Base-by-base conservation (phyloP, 192 early-diverging fungal genomes). In the Pilaira anomala region DNA sequence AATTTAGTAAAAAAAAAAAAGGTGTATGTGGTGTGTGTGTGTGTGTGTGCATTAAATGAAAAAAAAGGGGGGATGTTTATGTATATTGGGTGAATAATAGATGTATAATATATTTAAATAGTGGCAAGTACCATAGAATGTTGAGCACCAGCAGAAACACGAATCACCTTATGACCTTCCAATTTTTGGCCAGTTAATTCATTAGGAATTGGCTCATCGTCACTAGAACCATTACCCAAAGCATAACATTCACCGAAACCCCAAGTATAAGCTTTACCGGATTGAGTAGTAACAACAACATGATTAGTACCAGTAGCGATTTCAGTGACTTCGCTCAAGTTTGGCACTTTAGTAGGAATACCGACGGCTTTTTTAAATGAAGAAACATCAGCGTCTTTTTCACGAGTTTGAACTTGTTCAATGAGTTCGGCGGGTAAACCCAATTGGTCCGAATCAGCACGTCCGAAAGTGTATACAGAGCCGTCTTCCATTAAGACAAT, bases 231-330 rank as follows among this genome's bases (percentile, higher is more conserved):
- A 61, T 91, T 95, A 22, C 88, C 88, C 36, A 94, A 83, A 66
- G 90, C 90, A 6, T 88, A 83, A 78, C 86, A 87, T 56, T 93
- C 91, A 44, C 91, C 92, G 67, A 87, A 95, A 22, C 95, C 95
- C 94, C 95, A 98, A 9, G 87, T 73, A 65, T 89, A 95, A 14
- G 89, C 80, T 7, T 78, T 68, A 48, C 86, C 86, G 33, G 83
- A 82, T 39, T 62, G 40, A 2, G 80, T 80, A 39, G 87, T 54
- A 11, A 77, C 85, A 22, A 86, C 48, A 41, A 69, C 76, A 69
- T 84, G 83, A 62, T 84, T 79, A 18, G 76, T 71, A 40, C 88
- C 88, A 54, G 77, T 79, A 18, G 76, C 72, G 67, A 93, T 72
- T 28, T 73, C 71, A 12, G 50, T 62, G 9, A 88, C 68, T 4